Conservation (phyloP, 179 eudicot species). For the Dionaea muscipula region DNA sequence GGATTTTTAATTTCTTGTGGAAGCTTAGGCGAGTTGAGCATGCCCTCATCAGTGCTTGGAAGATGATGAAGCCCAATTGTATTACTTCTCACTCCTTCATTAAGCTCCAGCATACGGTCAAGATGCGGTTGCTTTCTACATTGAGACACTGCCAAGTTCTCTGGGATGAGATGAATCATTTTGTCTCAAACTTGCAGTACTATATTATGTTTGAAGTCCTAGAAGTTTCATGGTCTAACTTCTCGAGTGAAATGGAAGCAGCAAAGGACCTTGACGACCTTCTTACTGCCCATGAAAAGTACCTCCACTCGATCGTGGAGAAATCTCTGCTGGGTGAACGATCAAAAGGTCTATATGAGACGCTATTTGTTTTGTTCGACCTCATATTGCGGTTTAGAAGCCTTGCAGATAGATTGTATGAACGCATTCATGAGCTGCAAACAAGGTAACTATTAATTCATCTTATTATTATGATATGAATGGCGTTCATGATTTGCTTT, state of each 20-base stretch:
- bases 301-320: slow-evolving; percentile 75
- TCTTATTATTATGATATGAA: no score
- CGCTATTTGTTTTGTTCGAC: slow-evolving; percentile 67
- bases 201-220: slow-evolving; percentile 97
- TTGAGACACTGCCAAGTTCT: slow-evolving; percentile 83
- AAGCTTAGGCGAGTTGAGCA: slow-evolving; percentile 95
- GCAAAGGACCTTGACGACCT: slow-evolving; percentile 94
- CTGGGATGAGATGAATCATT: slow-evolving; percentile 97
- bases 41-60: slow-evolving; percentile 79
- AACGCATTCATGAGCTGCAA: slow-evolving; percentile 76
- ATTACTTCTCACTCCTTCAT: slow-evolving; percentile 52
- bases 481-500: no score
- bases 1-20: slow-evolving; percentile 87
- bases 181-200: slow-evolving; percentile 82
- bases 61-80: slow-evolving; percentile 89
- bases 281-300: slow-evolving; percentile 91
- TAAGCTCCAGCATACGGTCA: slow-evolving; percentile 57
- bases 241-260: slow-evolving; percentile 74
- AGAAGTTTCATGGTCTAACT: slow-evolving; percentile 89
- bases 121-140: slow-evolving; percentile 54
- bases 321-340: slow-evolving; percentile 89
- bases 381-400: slow-evolving; percentile 65
- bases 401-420: slow-evolving; percentile 81
- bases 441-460: slow-evolving; percentile 39
- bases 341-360: slow-evolving; percentile 53